Evolutionary conservation across 1,284 basidiomycete genomes (phyloP).

Genomic region (Trichosporon faecale): DNA sequence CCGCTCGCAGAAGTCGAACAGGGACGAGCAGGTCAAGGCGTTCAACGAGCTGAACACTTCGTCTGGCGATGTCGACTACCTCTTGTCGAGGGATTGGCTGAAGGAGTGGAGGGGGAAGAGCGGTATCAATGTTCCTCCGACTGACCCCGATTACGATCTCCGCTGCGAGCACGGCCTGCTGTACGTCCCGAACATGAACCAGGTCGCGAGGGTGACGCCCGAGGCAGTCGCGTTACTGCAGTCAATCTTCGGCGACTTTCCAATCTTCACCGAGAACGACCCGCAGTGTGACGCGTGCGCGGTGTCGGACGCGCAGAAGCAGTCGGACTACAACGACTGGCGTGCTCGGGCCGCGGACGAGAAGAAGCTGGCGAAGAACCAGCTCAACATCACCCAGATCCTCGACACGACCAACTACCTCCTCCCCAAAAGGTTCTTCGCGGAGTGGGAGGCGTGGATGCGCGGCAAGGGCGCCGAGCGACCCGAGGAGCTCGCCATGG

Average conservation of each 20-base stretch:
- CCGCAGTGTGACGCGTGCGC: slow-evolving; percentile 26
- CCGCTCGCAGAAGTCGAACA: not conserved
- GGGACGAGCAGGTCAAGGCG: slow-evolving; percentile 15
- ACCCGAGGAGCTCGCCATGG: slow-evolving; percentile 23
- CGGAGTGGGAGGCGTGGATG: slow-evolving; percentile 30
- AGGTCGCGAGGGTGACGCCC: not conserved
- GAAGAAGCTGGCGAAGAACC: slow-evolving; percentile 9
- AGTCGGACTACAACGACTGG: not conserved
- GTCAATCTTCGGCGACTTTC: slow-evolving; percentile 37
- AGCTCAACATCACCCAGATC: slow-evolving; percentile 12
- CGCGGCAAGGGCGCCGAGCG: not conserved
- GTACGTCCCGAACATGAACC: not conserved
- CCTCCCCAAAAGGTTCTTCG: slow-evolving; percentile 29
- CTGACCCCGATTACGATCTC: slow-evolving; percentile 27
- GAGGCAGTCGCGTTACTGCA: slow-evolving; percentile 29
- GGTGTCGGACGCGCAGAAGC: not conserved
- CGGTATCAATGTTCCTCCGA: slow-evolving; percentile 19
- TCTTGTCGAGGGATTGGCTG: slow-evolving; percentile 35
- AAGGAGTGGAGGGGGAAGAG: slow-evolving; percentile 29
- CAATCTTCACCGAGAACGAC: slow-evolving; percentile 14
- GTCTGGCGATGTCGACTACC: slow-evolving; percentile 18
- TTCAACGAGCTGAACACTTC: slow-evolving; percentile 34
- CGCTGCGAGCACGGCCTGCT: slow-evolving; percentile 35
- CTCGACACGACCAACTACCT: slow-evolving; percentile 31
- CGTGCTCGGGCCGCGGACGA: slow-evolving; percentile 8